These are phyloP conservation scores for Podosphaera xanthii DNA, from an alignment of 2,329 filamentous ascomycete genomes.

Conservation along the genomic window DNA sequence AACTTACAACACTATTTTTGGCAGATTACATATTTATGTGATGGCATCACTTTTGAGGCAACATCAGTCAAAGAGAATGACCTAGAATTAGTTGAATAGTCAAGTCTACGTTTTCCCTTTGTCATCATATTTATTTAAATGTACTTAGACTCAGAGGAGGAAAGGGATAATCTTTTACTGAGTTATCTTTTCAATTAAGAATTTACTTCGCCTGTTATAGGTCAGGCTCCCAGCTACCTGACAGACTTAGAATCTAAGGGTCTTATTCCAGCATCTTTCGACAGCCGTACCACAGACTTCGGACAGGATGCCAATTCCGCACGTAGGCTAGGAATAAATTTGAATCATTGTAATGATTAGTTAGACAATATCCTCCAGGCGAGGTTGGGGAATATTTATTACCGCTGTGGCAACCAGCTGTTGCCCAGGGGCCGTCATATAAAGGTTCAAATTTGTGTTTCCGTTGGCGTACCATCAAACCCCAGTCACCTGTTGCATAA, in stretches of 20 bases:
- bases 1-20: too few species aligned
- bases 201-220: too few species aligned
- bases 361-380: background rate
- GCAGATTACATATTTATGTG: too few species aligned
- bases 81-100: too few species aligned
- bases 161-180: too few species aligned
- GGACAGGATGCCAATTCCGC: background rate
- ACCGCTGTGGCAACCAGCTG: background rate
- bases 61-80: too few species aligned
- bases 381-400: background rate
- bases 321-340: background rate
- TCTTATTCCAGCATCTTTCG: background rate
- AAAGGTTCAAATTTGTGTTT: background rate
- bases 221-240: too few species aligned
- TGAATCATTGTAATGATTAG: background rate
- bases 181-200: too few species aligned
- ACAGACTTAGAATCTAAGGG: background rate
- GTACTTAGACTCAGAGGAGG: too few species aligned
- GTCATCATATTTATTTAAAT: too few species aligned
- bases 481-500: background rate
- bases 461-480: background rate
- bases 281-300: background rate
- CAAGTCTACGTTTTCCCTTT: too few species aligned
- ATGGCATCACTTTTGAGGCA: too few species aligned
- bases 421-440: background rate